Base-by-base conservation (phyloP, 371 early-diverging fungal genomes). In the Rhizopus arrhizus region DNA sequence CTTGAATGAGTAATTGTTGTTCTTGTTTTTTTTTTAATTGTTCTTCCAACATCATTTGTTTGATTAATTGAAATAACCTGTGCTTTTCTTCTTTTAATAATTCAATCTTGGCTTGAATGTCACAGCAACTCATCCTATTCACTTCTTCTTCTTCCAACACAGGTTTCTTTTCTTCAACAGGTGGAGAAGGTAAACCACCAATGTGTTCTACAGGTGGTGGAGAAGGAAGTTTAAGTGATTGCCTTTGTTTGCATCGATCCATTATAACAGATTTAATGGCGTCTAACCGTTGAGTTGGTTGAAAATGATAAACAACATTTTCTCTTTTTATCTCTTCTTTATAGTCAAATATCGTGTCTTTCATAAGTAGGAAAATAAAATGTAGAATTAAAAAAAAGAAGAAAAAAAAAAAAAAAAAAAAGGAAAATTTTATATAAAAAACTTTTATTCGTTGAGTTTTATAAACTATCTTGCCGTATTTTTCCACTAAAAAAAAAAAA, bases 111-210 rank as follows among this genome's bases (percentile, higher is more conserved):
- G 52, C 58, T 54, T 16, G 42, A 42, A 66, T 61, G 13, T 61
- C 66, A 16, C 54, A 33, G 41, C 54, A 51, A 15, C 42, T 33
- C 29, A 53, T 36, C 33, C 28, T 58, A 40, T 15, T 50, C 31
- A 22, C 22, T 50, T 57, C 38, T 22, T 49, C 32, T 38, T 50
- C 22, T 45, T 33, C n/a, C 49, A 32, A 29, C 35, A 29, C 36
- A 29, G 38, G 45, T 32, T 61, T 59, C 13, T 58, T 64, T 29
- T 64, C 65, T 53, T 69, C 70, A n/a, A 62, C 61, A n/a, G 70
- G 70, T 34, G 70, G 70, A 7, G 70, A 69, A 11, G 70, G 70
- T 41, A 69, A 58, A 13, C 65, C 65, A 11, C 64, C 61, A 12
- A 63, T 28, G 36, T 63, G 68, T n/a, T 56, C 57, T 35, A 52